Evolutionary conservation across 139 green algal genomes (phyloP).

Genomic region (Volvox reticuliferus): DNA sequence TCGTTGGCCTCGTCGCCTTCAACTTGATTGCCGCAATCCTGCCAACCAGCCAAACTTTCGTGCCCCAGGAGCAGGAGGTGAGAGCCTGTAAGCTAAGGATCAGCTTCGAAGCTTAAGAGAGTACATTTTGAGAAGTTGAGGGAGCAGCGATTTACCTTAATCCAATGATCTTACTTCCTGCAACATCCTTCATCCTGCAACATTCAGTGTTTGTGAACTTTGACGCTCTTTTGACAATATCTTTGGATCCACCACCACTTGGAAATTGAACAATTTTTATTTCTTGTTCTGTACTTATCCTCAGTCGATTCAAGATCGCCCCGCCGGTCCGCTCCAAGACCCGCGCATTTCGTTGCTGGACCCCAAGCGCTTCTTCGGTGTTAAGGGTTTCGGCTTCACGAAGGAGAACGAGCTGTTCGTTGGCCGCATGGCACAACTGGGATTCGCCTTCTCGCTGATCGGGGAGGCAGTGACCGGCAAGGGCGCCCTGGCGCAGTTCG

Average conservation of each 20-base stretch:
- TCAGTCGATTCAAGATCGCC: neutral
- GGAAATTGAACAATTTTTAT: neutral
- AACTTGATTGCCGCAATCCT: conserved; percentile 73
- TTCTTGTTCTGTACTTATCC: neutral
- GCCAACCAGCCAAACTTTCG: conserved; percentile 67
- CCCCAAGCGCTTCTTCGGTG: conserved; percentile 71
- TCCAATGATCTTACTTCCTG: no score
- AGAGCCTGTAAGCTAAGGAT: neutral
- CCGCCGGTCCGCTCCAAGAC: conserved; percentile 74
- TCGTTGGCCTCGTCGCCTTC: conserved; percentile 77
- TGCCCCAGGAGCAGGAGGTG: conserved; percentile 59
- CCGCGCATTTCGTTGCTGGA: conserved; percentile 69
- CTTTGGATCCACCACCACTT: neutral
- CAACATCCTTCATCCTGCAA: no score
- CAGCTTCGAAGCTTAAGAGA: no score
- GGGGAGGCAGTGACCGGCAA: conserved; percentile 84
- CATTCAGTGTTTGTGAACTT: no score
- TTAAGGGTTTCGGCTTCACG: conserved; percentile 74
- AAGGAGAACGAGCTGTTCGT: conserved; percentile 90
- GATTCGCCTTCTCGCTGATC: conserved; percentile 82
- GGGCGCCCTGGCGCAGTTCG: conserved; percentile 70
- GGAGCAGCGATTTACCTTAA: no score
- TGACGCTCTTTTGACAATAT: no score
- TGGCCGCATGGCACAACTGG: conserved; percentile 84
- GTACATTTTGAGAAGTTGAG: no score